Conservation (phyloP, 2,329 filamentous ascomycete species). For the Colletotrichum chrysophilum region DNA sequence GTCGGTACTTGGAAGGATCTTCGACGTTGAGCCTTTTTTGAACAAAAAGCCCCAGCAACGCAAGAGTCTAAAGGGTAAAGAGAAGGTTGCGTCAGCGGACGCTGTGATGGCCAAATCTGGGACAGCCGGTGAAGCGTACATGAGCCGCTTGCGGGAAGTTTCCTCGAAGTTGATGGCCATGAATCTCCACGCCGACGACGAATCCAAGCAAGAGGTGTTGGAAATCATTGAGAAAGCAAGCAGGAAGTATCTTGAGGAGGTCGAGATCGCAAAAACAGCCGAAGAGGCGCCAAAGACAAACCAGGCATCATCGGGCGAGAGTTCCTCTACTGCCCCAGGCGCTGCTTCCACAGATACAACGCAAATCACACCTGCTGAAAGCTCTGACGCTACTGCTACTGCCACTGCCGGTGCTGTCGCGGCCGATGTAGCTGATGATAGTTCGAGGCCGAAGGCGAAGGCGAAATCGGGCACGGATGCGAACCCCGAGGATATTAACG, state of each 20-base stretch:
- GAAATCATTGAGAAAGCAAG: conserved; percentile 57
- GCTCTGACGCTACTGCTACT: not conserved
- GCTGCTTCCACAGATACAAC: not conserved
- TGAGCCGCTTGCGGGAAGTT: conserved; percentile 43
- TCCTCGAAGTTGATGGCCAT: conserved; percentile 48
- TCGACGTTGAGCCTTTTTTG: conserved; percentile 51
- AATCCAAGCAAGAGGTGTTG: conserved; percentile 50
- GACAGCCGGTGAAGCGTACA: conserved; percentile 34
- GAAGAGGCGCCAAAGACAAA: not conserved
- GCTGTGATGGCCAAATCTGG: not conserved
- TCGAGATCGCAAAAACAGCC: conserved; percentile 30
- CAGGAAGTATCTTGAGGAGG: conserved; percentile 51
- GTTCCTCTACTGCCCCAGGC: not conserved
- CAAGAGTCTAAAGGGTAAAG: conserved; percentile 23
- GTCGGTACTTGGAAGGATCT: conserved; percentile 54
- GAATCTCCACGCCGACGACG: conserved; percentile 30
- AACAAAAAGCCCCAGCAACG: conserved; percentile 36
- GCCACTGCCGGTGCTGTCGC: not conserved
- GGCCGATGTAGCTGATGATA: not conserved
- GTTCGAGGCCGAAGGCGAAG: not conserved
- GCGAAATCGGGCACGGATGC: not conserved
- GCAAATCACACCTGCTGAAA: not conserved
- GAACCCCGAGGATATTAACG: conserved; percentile 54
- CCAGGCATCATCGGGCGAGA: not conserved
- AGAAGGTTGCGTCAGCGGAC: not conserved